Conservation (phyloP, 148 eudicot species). For the Nyssa sinensis region DNA sequence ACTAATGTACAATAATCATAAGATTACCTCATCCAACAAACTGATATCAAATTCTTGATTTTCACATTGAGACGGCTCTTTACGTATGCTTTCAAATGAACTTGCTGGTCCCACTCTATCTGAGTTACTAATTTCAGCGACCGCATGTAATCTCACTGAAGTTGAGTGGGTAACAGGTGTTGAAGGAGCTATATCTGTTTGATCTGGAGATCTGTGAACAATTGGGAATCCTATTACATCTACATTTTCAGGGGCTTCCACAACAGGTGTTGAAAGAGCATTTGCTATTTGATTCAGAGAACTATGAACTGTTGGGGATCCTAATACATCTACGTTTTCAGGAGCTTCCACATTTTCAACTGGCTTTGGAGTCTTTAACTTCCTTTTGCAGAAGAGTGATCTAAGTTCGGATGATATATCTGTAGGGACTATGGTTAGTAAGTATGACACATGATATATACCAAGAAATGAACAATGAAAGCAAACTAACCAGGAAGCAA, state of each 20-base stretch:
- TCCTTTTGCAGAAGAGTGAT: constrained; percentile 16
- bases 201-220: constrained; percentile 19
- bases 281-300: constrained; percentile 25
- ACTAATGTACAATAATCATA: not conserved
- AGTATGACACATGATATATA: constrained; percentile 5
- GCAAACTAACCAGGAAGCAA: constrained; percentile 58
- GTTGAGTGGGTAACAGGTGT: constrained; percentile 54
- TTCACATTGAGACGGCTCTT: constrained; percentile 14
- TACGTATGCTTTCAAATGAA: constrained; percentile 32
- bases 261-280: not conserved
- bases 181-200: constrained; percentile 59
- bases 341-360: constrained; percentile 31
- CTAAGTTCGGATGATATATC: constrained; percentile 36
- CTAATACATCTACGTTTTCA: constrained; percentile 15
- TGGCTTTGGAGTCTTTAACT: constrained; percentile 21
- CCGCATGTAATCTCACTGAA: constrained; percentile 38
- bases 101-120: constrained; percentile 40
- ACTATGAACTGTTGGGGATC: constrained; percentile 7
- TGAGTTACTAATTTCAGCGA: constrained; percentile 28
- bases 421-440: constrained; percentile 10
- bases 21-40: constrained; percentile 54
- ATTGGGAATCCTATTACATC: constrained; percentile 12
- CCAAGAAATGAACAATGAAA: not conserved
- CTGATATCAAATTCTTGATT: constrained; percentile 29
- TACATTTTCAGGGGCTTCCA: constrained; percentile 20